Evolutionary conservation across 1,284 basidiomycete species (phyloP).

Genomic region (Athelia sp.): DNA sequence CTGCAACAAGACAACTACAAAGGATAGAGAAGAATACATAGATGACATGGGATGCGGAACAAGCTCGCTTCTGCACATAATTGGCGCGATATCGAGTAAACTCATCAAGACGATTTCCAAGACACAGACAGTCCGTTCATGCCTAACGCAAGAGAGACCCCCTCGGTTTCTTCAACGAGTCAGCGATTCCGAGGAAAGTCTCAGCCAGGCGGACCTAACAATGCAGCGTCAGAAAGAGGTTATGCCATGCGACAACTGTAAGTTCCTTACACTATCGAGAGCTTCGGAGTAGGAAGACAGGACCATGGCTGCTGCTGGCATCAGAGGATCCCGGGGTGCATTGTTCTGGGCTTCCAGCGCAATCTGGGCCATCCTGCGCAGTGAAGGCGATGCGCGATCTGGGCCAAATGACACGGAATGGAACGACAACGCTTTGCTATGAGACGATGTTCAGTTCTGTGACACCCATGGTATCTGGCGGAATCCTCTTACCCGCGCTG

Average conservation of each 20-base stretch:
- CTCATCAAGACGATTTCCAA: too few relatives aligned
- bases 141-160: slow-evolving; percentile 31
- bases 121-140: background rate
- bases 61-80: too few relatives aligned
- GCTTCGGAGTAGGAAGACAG: slow-evolving; percentile 48
- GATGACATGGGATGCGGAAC: too few relatives aligned
- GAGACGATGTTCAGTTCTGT: background rate
- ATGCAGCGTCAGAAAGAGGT: background rate
- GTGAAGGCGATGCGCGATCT: slow-evolving; percentile 17
- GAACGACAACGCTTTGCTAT: slow-evolving; percentile 53
- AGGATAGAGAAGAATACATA: too few relatives aligned
- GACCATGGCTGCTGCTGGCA: slow-evolving; percentile 29
- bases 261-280: slow-evolving; percentile 44
- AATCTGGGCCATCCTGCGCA: slow-evolving; percentile 50
- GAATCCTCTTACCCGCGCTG: slow-evolving; percentile 37
- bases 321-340: slow-evolving; percentile 40
- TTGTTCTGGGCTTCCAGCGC: slow-evolving; percentile 43
- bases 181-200: slow-evolving; percentile 59
- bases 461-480: background rate
- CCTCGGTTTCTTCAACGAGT: slow-evolving; percentile 52
- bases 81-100: too few relatives aligned
- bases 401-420: slow-evolving; percentile 57
- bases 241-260: background rate
- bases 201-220: slow-evolving; percentile 49
- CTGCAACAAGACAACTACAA: too few relatives aligned